Evolutionary conservation across 1,284 basidiomycete genomes (phyloP), one percentile per base, ranked within the genome.

Genomic region (Naganishia sp.): DNA sequence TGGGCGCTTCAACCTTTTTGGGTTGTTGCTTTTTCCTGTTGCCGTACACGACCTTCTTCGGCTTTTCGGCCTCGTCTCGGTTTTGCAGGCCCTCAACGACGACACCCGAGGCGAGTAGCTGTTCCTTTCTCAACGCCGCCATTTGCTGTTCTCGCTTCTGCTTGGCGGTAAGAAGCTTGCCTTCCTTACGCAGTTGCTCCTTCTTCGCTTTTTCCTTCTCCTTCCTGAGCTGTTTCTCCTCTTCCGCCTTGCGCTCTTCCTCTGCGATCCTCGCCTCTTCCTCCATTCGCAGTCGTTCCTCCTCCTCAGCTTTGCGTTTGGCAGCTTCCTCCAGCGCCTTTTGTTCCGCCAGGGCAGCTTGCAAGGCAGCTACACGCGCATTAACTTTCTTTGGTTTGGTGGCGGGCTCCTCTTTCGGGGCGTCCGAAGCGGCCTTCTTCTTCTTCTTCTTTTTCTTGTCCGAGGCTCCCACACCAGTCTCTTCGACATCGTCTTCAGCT

Each of bases 71-170:
- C 39, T 79, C 83, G 28, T 82, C 80, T 43, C 81, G 73, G 70
- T 85, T 83, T 65, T 89, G 79, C 63, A 84, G 87, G 67, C 91
- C 96, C 71, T 94, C 94, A 69, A 99, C 89, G 73, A 90, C 88
- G 65, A 92, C 90, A 55, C 94, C 94, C 36, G 91, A 90, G 25
- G 88, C 87, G 59, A 99, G 84, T 66, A 99, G 85, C 3, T 95
- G 95, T 79, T 95, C 87, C 79, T 89, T 90, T 65, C 94, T 87
- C 44, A 92, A 86, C 78, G 98, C 94, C 9, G 94, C 94, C 68
- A 89, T 90, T 18, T 90, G 90, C 72, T 86, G 89, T 78, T 98
- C 94, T 74, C 92, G 90, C 81, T 94, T 97, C 79, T 99, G 94
- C 81, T 96, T 97, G 77, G 94, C 92, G 6, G 94, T 96, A 54